Conservation (phyloP, 148 eudicot species). For the Rhododendron vialii region DNA sequence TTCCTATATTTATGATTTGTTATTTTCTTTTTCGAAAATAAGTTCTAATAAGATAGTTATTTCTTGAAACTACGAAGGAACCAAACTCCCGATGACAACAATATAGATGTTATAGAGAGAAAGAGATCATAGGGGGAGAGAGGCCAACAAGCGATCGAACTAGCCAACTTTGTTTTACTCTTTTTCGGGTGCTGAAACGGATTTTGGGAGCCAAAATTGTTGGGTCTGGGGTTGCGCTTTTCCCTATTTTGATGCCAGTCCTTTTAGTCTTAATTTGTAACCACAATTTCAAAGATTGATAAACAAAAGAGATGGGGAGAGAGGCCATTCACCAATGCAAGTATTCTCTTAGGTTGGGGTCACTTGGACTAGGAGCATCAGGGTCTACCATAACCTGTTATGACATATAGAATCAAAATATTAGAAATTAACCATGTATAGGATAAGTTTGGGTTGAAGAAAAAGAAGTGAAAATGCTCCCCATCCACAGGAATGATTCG, state of each 20-base stretch:
- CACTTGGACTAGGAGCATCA: conserved; percentile 93
- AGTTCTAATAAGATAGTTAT: neutral
- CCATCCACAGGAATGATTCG: neutral
- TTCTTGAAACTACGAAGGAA: neutral
- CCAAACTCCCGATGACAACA: neutral
- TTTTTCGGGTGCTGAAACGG: too few relatives aligned
- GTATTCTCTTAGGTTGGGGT: conserved; percentile 70
- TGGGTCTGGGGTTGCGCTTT: too few relatives aligned
- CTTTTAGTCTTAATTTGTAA: too few relatives aligned
- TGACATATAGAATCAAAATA: neutral
- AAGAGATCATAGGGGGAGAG: too few relatives aligned
- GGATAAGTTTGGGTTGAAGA: neutral
- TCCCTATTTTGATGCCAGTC: too few relatives aligned
- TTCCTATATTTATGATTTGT: neutral
- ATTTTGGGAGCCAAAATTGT: too few relatives aligned
- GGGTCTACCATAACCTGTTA: conserved; percentile 86
- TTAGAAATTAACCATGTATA: neutral
- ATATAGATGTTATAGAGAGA: too few relatives aligned
- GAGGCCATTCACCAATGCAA: conserved; percentile 62
- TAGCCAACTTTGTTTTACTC: too few relatives aligned
- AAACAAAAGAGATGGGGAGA: neutral
- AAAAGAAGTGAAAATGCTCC: neutral
- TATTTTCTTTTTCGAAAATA: too few relatives aligned
- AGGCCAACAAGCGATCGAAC: too few relatives aligned
- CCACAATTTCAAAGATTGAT: too few relatives aligned